Evolutionary conservation across 2,329 filamentous ascomycete genomes (phyloP).

Genomic region (Monilinia polystroma): DNA sequence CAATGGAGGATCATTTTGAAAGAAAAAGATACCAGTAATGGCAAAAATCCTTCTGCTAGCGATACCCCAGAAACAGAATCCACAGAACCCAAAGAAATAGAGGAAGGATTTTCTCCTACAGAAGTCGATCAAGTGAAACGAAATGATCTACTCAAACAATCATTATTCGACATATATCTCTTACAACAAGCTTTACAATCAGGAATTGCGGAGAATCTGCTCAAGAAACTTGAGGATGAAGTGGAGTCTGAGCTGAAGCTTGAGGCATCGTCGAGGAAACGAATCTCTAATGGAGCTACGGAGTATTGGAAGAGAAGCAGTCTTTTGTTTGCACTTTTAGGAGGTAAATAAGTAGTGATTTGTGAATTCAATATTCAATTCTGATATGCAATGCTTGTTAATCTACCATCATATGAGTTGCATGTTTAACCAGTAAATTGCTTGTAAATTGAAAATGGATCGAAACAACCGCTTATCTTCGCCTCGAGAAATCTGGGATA

Average conservation of each 20-base stretch:
- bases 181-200: conserved; percentile 49
- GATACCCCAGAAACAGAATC: conserved; percentile 4
- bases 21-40: conserved; percentile 27
- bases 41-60: conserved; percentile 20
- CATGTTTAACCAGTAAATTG: too few species aligned
- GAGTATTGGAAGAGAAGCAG: conserved; percentile 84
- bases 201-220: conserved; percentile 42
- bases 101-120: conserved; percentile 5
- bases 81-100: background rate
- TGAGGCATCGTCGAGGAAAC: conserved; percentile 49
- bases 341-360: background rate
- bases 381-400: background rate
- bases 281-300: conserved; percentile 59
- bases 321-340: conserved; percentile 75
- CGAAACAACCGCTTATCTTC: too few species aligned
- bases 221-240: conserved; percentile 48
- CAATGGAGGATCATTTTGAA: conserved; percentile 41
- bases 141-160: conserved; percentile 55
- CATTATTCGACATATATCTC: conserved; percentile 59
- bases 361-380: background rate
- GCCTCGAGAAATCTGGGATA: too few species aligned
- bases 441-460: too few species aligned
- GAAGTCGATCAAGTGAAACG: conserved; percentile 23
- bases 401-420: too few species aligned
- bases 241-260: conserved; percentile 49